Evolutionary conservation across 805 yeast genomes (phyloP).

Genomic region (Isabelozyma heimii): DNA sequence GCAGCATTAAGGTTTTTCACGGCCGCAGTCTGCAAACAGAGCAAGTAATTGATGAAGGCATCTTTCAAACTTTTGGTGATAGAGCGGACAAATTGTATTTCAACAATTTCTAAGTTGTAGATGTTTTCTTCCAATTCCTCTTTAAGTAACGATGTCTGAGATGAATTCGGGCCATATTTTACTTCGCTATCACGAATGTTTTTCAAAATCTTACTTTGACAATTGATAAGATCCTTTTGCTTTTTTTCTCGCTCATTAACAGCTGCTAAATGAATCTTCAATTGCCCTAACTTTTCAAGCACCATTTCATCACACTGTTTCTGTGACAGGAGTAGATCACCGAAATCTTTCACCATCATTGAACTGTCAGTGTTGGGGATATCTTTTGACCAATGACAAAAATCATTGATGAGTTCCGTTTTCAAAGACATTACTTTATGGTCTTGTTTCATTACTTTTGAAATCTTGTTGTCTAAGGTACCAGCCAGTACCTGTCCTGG

Average conservation of each 20-base stretch:
- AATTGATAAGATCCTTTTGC: slow-evolving; percentile 34
- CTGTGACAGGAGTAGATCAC: slow-evolving; percentile 37
- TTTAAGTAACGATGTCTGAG: slow-evolving; percentile 39
- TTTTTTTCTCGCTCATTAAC: slow-evolving; percentile 52
- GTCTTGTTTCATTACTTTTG: slow-evolving; percentile 38
- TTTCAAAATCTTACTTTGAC: slow-evolving; percentile 35
- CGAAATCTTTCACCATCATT: slow-evolving; percentile 37
- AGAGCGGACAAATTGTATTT: slow-evolving; percentile 48
- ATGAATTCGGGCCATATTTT: slow-evolving; percentile 41
- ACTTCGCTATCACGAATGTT: slow-evolving; percentile 42
- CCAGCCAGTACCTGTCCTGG: slow-evolving; percentile 15
- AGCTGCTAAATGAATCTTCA: slow-evolving; percentile 42
- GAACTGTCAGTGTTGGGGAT: slow-evolving; percentile 40
- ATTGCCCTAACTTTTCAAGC: slow-evolving; percentile 41
- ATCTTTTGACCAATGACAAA: slow-evolving; percentile 40
- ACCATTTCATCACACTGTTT: slow-evolving; percentile 30
- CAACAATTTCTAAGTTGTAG: slow-evolving; percentile 50
- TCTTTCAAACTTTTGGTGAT: slow-evolving; percentile 45
- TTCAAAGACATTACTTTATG: slow-evolving; percentile 34
- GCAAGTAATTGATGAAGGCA: slow-evolving; percentile 43
- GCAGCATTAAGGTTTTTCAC: not conserved
- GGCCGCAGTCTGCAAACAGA: slow-evolving; percentile 11
- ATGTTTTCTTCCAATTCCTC: slow-evolving; percentile 54
- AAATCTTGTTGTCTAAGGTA: slow-evolving; percentile 28
- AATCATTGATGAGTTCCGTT: slow-evolving; percentile 36